phyloP scores from a whole-genome alignment of 2,329 filamentous ascomycete species.

The Ramichloridium luteum region DNA sequence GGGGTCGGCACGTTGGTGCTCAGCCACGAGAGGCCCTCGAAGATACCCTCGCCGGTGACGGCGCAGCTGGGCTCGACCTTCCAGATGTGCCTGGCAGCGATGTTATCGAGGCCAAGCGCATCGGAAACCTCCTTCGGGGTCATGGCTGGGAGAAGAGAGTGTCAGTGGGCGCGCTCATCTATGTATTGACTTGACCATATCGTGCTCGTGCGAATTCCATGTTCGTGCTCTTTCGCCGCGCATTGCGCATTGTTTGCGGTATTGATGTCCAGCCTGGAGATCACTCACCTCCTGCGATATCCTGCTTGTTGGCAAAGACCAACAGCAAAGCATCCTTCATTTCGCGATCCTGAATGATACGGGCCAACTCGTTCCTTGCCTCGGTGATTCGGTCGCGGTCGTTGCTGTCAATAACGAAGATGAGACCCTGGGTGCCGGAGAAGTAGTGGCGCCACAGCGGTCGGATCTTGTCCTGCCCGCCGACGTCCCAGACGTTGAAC shows the following conservation, averaged over 20 bases:
- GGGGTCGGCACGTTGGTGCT: constrained; percentile 38
- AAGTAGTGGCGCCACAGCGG: constrained; percentile 99
- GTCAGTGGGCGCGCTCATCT: constrained; percentile 4
- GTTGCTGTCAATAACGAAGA: constrained; percentile 99
- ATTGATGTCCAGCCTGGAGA: not conserved
- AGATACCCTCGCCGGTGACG: constrained; percentile 41
- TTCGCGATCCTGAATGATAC: constrained; percentile 98
- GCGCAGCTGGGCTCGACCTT: constrained; percentile 44
- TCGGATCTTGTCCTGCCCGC: constrained; percentile 99
- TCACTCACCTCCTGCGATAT: constrained; percentile 70
- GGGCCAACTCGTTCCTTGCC: constrained; percentile 88
- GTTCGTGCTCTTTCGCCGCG: not conserved
- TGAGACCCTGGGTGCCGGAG: constrained; percentile 93
- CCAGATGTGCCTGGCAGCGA: constrained; percentile 42
- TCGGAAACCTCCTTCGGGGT: constrained; percentile 39
- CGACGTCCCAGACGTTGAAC: constrained; percentile 99
- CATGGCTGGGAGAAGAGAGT: constrained; percentile 28
- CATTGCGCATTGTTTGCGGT: not conserved
- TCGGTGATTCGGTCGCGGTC: constrained; percentile 97
- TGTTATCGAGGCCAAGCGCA: constrained; percentile 35
- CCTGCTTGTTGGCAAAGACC: constrained; percentile 99
- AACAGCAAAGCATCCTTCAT: constrained; percentile 92
- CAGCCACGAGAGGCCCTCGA: constrained; percentile 41
- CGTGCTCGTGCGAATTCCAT: not conserved
- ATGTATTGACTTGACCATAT: not conserved